Percentiles rank a stretch among this genome's conserved stretches.
Conservation (phyloP, 2,329 filamentous ascomycete genomes). For the Claviceps sp. region DNA sequence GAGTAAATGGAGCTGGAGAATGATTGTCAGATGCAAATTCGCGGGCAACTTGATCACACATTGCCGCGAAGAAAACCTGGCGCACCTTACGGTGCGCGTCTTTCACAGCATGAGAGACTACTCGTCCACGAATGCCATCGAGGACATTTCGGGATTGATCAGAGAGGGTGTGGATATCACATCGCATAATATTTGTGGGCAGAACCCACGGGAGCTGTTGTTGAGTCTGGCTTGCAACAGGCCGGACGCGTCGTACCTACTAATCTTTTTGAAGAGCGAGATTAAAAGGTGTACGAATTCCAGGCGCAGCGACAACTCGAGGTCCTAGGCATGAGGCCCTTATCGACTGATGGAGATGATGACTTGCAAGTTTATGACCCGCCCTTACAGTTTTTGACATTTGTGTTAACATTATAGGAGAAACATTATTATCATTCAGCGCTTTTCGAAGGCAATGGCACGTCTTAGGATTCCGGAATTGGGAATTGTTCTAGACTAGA, state of each 20-base stretch:
- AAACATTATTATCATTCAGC: too few relatives aligned
- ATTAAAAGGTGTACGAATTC: neutral
- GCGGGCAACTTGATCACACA: neutral
- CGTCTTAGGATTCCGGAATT: too few relatives aligned
- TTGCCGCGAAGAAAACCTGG: neutral
- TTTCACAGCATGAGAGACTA: neutral
- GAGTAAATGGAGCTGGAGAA: neutral
- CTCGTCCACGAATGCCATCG: neutral
- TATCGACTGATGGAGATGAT: too few relatives aligned
- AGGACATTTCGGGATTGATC: neutral
- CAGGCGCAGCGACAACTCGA: neutral
- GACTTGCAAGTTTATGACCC: too few relatives aligned
- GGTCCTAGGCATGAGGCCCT: too few relatives aligned
- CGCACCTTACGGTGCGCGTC: neutral
- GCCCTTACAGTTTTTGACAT: too few relatives aligned
- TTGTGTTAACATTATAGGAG: too few relatives aligned
- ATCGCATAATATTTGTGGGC: neutral
- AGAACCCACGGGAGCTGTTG: neutral
- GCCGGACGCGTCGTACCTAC: neutral
- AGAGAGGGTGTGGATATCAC: neutral
- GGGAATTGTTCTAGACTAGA: too few relatives aligned
- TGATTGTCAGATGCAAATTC: neutral
- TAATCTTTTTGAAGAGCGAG: neutral
- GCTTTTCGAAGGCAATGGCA: too few relatives aligned
- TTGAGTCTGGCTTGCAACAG: neutral